These are phyloP conservation scores for Nicotiana tomentosiformis DNA, from an alignment of 257 asterid genomes.

Conservation along the genomic window DNA sequence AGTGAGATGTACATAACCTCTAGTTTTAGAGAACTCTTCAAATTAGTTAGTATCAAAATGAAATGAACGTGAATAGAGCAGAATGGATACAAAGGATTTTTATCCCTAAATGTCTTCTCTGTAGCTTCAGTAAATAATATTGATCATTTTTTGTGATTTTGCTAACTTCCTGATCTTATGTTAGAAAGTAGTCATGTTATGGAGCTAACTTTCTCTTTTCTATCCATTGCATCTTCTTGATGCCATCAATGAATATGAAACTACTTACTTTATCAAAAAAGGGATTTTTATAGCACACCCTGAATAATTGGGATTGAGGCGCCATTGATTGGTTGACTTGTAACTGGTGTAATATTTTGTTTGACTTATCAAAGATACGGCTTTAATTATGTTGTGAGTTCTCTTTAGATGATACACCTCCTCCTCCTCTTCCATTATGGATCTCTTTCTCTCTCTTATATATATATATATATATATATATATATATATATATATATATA, in stretches of 20 bases:
- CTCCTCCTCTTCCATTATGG: not conserved
- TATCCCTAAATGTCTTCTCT: not conserved
- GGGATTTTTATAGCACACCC: not conserved
- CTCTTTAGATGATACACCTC: not conserved
- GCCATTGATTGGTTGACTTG: not conserved
- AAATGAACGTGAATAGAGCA: not conserved
- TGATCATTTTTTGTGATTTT: not conserved
- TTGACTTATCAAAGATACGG: not conserved
- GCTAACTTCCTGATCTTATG: not conserved
- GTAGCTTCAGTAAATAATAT: not conserved
- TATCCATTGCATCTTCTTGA: not conserved
- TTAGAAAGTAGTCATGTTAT: not conserved
- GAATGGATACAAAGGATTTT: not conserved
- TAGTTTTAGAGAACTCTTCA: not conserved
- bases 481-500: too few species aligned
- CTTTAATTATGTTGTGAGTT: not conserved
- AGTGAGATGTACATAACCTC: not conserved
- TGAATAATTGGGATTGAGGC: not conserved
- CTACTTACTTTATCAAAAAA: not conserved
- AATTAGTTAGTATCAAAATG: not conserved
- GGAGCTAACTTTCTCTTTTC: not conserved
- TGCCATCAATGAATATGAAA: not conserved
- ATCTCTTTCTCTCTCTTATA: not conserved
- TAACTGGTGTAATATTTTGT: not conserved
- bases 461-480: too few species aligned